Conservation (phyloP, 352 stramenopile species). For the Lagenidium giganteum region DNA sequence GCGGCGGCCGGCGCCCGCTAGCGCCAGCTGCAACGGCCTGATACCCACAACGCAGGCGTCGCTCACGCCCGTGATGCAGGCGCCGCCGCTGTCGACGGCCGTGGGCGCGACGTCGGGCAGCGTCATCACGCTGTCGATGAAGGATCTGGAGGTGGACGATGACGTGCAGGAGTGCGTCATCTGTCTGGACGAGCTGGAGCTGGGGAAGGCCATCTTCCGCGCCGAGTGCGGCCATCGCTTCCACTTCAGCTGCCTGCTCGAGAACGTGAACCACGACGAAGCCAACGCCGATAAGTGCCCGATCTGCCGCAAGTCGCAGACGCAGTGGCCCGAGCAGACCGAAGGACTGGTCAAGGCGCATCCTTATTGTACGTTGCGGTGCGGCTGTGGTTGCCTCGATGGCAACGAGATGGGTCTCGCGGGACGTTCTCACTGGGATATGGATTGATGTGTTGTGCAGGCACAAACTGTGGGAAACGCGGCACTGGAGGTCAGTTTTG, state of each 20-base stretch:
- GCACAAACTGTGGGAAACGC: slow-evolving; percentile 72
- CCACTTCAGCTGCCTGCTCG: slow-evolving; percentile 69
- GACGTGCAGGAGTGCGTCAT: slow-evolving; percentile 71
- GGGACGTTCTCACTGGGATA: neutral
- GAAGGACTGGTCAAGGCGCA: slow-evolving; percentile 69
- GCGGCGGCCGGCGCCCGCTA: neutral
- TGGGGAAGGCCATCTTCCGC: slow-evolving; percentile 60
- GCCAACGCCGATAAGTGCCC: slow-evolving; percentile 77
- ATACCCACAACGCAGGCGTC: too few relatives aligned
- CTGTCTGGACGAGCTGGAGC: slow-evolving; percentile 54
- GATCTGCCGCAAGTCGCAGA: slow-evolving; percentile 72
- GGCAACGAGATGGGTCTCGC: too few relatives aligned
- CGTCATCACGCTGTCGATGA: neutral
- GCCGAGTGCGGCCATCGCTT: slow-evolving; percentile 74
- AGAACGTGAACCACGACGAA: slow-evolving; percentile 83
- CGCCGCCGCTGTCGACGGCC: slow-evolving; percentile 3
- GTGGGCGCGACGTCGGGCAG: slow-evolving; percentile 1
- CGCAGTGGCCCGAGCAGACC: slow-evolving; percentile 70
- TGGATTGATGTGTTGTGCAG: slow-evolving; percentile 11
- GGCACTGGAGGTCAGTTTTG: slow-evolving; percentile 68
- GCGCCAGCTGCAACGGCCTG: too few relatives aligned
- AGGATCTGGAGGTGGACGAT: too few relatives aligned
- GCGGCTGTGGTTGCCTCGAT: neutral
- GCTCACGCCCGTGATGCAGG: too few relatives aligned
- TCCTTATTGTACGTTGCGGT: slow-evolving; percentile 40